A percentile compares a stretch with the other conserved stretches of the same genome.
Evolutionary conservation across 352 stramenopile species (phyloP).

Genomic region (Globisporangium parvum): DNA sequence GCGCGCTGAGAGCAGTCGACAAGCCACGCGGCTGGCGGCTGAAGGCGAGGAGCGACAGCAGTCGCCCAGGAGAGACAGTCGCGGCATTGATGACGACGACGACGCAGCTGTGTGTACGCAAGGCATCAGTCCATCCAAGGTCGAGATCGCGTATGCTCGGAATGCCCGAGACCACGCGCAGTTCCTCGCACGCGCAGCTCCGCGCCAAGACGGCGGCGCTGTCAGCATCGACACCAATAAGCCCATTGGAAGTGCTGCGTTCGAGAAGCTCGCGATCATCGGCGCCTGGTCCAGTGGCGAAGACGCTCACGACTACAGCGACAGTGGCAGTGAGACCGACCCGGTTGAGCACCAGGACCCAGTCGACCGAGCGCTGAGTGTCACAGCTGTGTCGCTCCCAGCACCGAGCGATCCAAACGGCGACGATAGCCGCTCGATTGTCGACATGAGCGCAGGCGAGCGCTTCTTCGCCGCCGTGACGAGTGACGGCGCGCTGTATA

Average conservation of each 20-base stretch:
- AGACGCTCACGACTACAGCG: too few relatives aligned
- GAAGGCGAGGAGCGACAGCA: too few relatives aligned
- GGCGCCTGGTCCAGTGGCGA: too few relatives aligned
- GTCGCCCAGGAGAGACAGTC: too few relatives aligned
- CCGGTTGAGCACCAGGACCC: too few relatives aligned
- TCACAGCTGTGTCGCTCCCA: conserved; percentile 9
- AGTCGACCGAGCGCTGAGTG: conserved; percentile 1
- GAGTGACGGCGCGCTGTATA: conserved; percentile 35
- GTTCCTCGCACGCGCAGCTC: background rate
- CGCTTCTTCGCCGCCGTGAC: conserved; percentile 53
- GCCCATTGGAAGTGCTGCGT: too few relatives aligned
- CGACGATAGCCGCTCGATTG: conserved; percentile 8
- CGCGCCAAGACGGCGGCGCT: too few relatives aligned
- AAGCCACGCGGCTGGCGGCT: too few relatives aligned
- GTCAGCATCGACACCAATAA: too few relatives aligned
- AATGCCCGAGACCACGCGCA: background rate
- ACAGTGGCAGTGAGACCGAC: too few relatives aligned
- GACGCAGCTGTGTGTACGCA: background rate
- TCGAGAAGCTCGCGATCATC: too few relatives aligned
- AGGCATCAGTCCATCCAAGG: conserved; percentile 6
- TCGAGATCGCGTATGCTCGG: conserved; percentile 1
- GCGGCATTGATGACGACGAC: background rate
- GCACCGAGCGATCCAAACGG: background rate
- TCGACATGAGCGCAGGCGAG: conserved; percentile 37
- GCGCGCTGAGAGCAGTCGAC: too few relatives aligned